These are phyloP conservation scores for Zasmidium citrigriseum DNA, from an alignment of 2,329 filamentous ascomycete genomes.

Conservation along the genomic window DNA sequence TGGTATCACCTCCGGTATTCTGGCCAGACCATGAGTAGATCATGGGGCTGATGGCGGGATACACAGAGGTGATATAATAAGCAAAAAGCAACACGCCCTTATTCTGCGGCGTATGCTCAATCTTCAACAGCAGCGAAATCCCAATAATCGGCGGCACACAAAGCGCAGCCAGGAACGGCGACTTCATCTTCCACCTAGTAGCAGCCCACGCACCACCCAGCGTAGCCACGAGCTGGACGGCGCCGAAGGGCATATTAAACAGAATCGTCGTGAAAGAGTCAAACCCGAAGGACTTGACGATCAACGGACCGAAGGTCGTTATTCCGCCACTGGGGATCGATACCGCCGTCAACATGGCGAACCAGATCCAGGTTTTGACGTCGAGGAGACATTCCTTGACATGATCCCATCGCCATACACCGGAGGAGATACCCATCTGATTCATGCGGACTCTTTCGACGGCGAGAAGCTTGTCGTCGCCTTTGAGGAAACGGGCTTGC, in stretches of 20 bases:
- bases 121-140: conserved; percentile 54
- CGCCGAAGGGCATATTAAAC: conserved; percentile 63
- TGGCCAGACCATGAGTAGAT: conserved; percentile 64
- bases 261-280: conserved; percentile 58
- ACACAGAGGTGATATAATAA: conserved; percentile 62
- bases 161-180: conserved; percentile 54
- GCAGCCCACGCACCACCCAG: conserved; percentile 60
- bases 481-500: conserved; percentile 57
- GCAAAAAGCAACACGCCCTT: conserved; percentile 56
- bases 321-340: conserved; percentile 62
- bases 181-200: conserved; percentile 57
- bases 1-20: conserved; percentile 69
- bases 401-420: conserved; percentile 55
- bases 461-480: conserved; percentile 59
- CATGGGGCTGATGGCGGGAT: conserved; percentile 61
- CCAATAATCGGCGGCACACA: conserved; percentile 61
- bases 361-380: conserved; percentile 62
- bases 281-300: conserved; percentile 61
- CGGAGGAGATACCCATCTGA: conserved; percentile 43
- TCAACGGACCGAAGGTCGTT: conserved; percentile 60
- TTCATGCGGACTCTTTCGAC: conserved; percentile 54
- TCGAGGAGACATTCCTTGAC: conserved; percentile 58
- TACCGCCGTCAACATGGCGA: conserved; percentile 43
- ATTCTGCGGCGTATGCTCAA: conserved; percentile 49
- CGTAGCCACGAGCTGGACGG: conserved; percentile 61